Conservation (phyloP, 768 basidiomycete species). For the Arthromyces matolae region DNA sequence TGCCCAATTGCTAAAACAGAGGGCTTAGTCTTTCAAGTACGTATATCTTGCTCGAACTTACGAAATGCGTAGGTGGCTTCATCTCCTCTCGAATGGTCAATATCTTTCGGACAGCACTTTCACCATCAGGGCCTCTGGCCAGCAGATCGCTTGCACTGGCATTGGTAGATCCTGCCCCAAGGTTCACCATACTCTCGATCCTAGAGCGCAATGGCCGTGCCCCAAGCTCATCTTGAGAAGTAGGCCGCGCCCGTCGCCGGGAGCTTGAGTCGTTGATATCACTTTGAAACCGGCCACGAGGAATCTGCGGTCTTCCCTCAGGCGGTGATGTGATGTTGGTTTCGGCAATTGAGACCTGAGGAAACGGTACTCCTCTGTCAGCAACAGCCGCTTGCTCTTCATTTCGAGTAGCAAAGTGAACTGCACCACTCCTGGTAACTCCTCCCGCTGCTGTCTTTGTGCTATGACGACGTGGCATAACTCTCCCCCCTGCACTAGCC, state of each 20-base stretch:
- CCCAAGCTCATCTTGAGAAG: slow-evolving; percentile 66
- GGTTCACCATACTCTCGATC: slow-evolving; percentile 71
- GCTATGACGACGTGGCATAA: slow-evolving; percentile 56
- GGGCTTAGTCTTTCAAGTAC: slow-evolving; percentile 2
- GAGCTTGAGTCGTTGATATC: slow-evolving; percentile 57
- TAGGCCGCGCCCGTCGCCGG: slow-evolving; percentile 55
- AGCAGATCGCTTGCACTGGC: slow-evolving; percentile 66
- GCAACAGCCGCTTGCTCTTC: slow-evolving; percentile 33
- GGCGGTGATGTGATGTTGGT: too few relatives aligned
- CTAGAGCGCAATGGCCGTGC: slow-evolving; percentile 52
- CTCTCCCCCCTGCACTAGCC: slow-evolving; percentile 32
- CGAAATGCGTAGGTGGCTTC: slow-evolving; percentile 75
- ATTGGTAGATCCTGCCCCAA: slow-evolving; percentile 48
- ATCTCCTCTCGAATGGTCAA: slow-evolving; percentile 80
- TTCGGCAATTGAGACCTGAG: slow-evolving; percentile 55
- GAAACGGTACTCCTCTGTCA: slow-evolving; percentile 59
- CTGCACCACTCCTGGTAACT: slow-evolving; percentile 40
- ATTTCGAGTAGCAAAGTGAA: slow-evolving; percentile 40
- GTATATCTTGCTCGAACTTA: slow-evolving; percentile 39
- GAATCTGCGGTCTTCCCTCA: slow-evolving; percentile 37
- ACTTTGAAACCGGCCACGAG: slow-evolving; percentile 69
- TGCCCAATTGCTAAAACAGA: slow-evolving; percentile 81
- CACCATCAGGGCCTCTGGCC: slow-evolving; percentile 59
- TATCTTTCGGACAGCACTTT: slow-evolving; percentile 59
- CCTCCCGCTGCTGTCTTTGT: slow-evolving; percentile 37